Conservation (phyloP, 352 stramenopile genomes). For the Aphanomyces stellatus region DNA sequence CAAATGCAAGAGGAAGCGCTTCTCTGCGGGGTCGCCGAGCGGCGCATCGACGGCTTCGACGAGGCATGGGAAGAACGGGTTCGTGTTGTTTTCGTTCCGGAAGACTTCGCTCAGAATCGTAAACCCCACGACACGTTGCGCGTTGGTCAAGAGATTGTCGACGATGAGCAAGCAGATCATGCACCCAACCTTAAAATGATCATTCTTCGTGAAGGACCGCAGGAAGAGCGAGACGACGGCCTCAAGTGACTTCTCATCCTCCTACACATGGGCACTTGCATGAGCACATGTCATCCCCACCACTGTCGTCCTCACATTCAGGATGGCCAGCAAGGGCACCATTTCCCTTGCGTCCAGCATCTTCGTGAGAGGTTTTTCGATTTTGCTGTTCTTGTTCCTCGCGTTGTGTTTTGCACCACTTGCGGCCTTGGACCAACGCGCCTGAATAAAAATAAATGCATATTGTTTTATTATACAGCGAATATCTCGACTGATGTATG, state of each 20-base stretch:
- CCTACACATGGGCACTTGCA: conserved; percentile 27
- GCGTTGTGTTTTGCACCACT: neutral
- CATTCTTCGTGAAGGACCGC: conserved; percentile 79
- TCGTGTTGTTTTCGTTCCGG: conserved; percentile 65
- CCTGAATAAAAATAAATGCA: neutral
- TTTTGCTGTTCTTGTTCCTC: conserved; percentile 7
- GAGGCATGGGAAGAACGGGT: conserved; percentile 84
- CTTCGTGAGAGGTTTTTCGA: conserved; percentile 9
- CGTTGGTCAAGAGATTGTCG: conserved; percentile 86
- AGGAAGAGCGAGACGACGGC: conserved; percentile 57
- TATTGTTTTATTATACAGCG: conserved; percentile 1
- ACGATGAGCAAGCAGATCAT: conserved; percentile 84
- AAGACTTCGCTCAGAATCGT: conserved; percentile 81
- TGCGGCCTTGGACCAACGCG: neutral
- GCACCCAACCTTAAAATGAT: conserved; percentile 87
- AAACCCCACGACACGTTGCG: conserved; percentile 80
- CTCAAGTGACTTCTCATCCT: conserved; percentile 78
- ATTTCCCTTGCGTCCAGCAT: conserved; percentile 82
- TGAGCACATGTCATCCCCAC: neutral
- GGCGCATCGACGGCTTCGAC: conserved; percentile 70
- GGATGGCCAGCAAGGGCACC: conserved; percentile 64
- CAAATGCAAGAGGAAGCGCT: conserved; percentile 69
- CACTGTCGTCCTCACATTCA: conserved; percentile 47
- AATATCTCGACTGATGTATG: no score
- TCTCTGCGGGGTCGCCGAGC: conserved; percentile 52